Evolutionary conservation across 2,329 filamentous ascomycete genomes (phyloP).

Genomic region (Colletotrichum incanum): DNA sequence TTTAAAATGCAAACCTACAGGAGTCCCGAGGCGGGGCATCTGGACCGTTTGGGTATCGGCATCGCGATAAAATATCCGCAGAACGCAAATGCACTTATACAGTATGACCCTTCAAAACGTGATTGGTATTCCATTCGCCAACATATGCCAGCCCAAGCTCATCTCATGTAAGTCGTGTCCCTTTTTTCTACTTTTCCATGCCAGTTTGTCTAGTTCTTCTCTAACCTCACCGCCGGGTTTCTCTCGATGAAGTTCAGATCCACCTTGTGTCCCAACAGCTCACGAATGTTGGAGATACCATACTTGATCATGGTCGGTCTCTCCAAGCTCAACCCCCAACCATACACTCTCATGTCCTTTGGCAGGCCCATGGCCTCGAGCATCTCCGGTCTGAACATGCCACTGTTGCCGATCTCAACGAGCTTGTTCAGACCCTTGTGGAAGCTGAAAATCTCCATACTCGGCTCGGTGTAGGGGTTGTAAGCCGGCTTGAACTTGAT

Average conservation of each 20-base stretch:
- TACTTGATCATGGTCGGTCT: conserved; percentile 99
- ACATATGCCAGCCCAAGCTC: conserved; percentile 40
- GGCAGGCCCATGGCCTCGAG: conserved; percentile 94
- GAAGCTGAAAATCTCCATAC: conserved; percentile 98
- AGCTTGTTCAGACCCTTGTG: conserved; percentile 91
- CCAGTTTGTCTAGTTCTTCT: conserved; percentile 76
- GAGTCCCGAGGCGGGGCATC: conserved; percentile 6
- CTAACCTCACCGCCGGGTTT: conserved; percentile 91
- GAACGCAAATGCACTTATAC: background rate
- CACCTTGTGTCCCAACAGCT: conserved; percentile 94
- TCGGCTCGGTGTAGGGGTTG: conserved; percentile 95
- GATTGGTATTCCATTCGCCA: conserved; percentile 43
- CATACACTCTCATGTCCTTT: conserved; percentile 92
- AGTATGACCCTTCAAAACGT: conserved; percentile 29
- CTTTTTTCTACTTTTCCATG: conserved; percentile 16
- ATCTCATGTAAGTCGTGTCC: conserved; percentile 39
- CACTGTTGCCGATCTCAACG: conserved; percentile 97
- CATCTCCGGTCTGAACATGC: conserved; percentile 99
- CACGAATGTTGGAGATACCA: conserved; percentile 89
- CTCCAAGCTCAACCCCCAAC: conserved; percentile 90
- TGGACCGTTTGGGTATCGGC: background rate
- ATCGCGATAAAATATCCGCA: background rate
- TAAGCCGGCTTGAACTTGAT: conserved; percentile 98
- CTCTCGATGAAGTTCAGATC: conserved; percentile 93
- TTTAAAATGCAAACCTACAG: conserved; percentile 1